Evolutionary conservation across 208 protist genomes (phyloP).

Genomic region (Porcisia hertigi): DNA sequence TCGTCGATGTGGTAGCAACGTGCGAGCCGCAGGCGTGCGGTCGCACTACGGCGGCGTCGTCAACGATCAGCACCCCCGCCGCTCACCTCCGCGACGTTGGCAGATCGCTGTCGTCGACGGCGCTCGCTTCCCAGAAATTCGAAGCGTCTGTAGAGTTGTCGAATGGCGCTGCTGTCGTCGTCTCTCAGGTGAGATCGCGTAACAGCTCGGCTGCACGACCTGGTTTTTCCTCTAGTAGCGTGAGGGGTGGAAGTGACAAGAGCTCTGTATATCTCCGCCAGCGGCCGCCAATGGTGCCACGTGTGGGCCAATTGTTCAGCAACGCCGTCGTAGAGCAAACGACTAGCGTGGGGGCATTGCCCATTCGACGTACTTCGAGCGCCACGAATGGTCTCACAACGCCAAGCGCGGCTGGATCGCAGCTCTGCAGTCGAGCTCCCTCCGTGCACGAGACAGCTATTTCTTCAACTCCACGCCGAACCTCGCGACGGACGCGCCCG

Average conservation of each 20-base stretch:
- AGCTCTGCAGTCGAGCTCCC: constrained; percentile 9
- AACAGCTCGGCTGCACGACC: constrained; percentile 10
- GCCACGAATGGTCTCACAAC: background rate
- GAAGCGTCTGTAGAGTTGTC: background rate
- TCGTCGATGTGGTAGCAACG: background rate
- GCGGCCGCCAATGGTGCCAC: constrained; percentile 10
- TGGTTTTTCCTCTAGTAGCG: constrained; percentile 21
- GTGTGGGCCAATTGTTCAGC: background rate
- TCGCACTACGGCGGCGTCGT: background rate
- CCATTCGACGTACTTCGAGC: background rate
- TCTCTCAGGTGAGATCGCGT: background rate
- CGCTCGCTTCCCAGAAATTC: background rate
- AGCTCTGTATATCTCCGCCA: constrained; percentile 11
- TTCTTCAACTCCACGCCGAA: background rate
- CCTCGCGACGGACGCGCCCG: constrained; percentile 2
- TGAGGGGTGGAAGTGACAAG: constrained; percentile 17
- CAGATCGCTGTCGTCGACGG: background rate
- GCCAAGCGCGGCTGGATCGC: constrained; percentile 5
- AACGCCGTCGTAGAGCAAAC: background rate
- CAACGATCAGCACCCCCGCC: constrained; percentile 1
- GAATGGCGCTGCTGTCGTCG: background rate
- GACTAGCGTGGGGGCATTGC: background rate
- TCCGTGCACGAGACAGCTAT: constrained; percentile 9
- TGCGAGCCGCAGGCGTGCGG: background rate
- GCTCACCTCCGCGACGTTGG: constrained; percentile 3